phyloP scores from a whole-genome alignment of 331 rosid genomes.

The Dryas integrifolia region DNA sequence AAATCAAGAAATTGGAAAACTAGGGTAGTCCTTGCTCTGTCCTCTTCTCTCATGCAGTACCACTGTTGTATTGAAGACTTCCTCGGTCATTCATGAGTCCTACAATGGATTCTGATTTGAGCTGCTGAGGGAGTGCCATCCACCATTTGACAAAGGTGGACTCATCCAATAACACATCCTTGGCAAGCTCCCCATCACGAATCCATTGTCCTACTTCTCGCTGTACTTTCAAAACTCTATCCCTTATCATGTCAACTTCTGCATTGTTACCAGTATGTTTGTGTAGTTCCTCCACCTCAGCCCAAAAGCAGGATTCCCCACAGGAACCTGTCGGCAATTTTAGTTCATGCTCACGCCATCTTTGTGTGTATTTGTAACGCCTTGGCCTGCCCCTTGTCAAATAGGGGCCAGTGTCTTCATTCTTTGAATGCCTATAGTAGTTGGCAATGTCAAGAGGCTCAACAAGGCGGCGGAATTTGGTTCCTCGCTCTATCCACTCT shows the following conservation, averaged over 20 bases:
- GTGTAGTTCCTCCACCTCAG: constrained; percentile 57
- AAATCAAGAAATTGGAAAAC: too few species aligned
- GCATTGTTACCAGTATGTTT: constrained; percentile 6
- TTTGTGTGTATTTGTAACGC: constrained; percentile 61
- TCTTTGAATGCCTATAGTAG: constrained; percentile 58
- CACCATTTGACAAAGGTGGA: constrained; percentile 45
- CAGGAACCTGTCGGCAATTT: constrained; percentile 1
- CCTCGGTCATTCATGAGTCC: too few species aligned
- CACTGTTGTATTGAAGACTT: neutral
- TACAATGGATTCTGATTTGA: constrained; percentile 18
- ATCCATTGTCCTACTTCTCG: constrained; percentile 35
- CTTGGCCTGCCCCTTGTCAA: constrained; percentile 55
- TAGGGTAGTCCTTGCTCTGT: too few species aligned
- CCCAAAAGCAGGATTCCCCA: constrained; percentile 65
- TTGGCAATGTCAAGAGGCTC: constrained; percentile 83
- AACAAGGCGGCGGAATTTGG: constrained; percentile 44
- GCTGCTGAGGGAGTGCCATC: constrained; percentile 38
- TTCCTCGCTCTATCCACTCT: constrained; percentile 51
- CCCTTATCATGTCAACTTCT: neutral
- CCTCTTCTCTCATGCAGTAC: too few species aligned
- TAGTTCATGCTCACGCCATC: constrained; percentile 53
- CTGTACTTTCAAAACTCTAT: constrained; percentile 26
- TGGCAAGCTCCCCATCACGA: neutral
- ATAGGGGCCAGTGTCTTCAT: constrained; percentile 51
- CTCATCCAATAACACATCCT: constrained; percentile 44